These are phyloP conservation scores for Wickerhamiella kurtzmanii DNA, from an alignment of 805 yeast genomes.

Conservation along the genomic window DNA sequence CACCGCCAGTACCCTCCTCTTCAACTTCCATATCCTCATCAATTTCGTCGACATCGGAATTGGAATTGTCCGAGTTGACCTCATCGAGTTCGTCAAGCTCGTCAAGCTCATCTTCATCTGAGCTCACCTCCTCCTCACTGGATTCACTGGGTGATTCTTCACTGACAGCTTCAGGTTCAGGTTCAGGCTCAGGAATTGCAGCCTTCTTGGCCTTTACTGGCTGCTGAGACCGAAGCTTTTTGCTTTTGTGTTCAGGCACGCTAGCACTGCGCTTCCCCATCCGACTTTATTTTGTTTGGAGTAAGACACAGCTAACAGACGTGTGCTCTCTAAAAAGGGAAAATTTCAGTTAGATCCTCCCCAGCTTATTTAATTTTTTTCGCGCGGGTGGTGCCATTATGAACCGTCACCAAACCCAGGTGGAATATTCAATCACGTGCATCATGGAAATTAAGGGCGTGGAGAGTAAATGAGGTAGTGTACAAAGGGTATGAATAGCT, in stretches of 20 bases:
- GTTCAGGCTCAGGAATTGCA: neutral
- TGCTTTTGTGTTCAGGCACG: neutral
- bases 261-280: neutral
- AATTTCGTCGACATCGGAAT: conserved; percentile 1
- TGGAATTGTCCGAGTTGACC: neutral
- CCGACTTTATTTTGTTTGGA: neutral
- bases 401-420: too few species aligned
- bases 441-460: too few species aligned
- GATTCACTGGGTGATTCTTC: neutral
- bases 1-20: conserved; percentile 1
- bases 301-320: neutral
- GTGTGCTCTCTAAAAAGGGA: neutral
- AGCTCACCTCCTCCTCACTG: conserved; percentile 2
- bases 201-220: neutral
- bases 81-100: conserved; percentile 7
- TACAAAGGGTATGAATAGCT: too few species aligned
- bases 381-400: too few species aligned
- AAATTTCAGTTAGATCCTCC: neutral
- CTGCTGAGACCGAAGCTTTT: neutral
- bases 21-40: conserved; percentile 2
- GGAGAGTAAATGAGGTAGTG: too few species aligned
- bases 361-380: neutral
- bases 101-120: conserved; percentile 18
- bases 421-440: too few species aligned
- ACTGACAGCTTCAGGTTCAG: neutral